phyloP scores from a whole-genome alignment of 2,329 filamentous ascomycete genomes.

The Dendryphion nanum region DNA sequence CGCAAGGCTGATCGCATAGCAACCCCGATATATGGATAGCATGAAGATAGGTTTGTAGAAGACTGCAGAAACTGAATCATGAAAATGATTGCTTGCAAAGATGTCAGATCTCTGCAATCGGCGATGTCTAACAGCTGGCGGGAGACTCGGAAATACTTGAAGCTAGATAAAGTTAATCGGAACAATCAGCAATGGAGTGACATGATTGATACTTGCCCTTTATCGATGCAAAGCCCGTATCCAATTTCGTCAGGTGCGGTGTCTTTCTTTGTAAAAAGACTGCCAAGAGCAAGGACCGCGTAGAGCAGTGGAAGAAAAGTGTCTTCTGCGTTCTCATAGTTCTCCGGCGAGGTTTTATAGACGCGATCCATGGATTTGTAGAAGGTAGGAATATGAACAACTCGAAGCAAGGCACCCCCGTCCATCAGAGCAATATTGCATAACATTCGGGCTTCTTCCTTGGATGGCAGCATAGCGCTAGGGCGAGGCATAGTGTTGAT shows the following conservation, averaged over 20 bases:
- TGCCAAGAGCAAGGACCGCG: constrained; percentile 48
- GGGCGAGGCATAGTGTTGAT: constrained; percentile 42
- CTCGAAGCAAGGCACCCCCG: constrained; percentile 63
- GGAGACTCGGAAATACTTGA: constrained; percentile 50
- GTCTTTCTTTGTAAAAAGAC: constrained; percentile 45
- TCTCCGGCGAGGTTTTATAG: constrained; percentile 63
- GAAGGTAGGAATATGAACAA: constrained; percentile 80
- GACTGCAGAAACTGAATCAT: constrained; percentile 55
- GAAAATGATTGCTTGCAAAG: constrained; percentile 52
- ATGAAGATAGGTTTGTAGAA: constrained; percentile 52
- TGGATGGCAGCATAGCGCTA: constrained; percentile 66
- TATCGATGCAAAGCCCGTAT: constrained; percentile 48
- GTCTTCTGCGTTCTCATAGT: constrained; percentile 47
- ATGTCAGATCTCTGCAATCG: constrained; percentile 50
- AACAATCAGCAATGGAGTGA: too few relatives aligned
- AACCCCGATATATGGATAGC: constrained; percentile 54
- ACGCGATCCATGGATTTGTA: constrained; percentile 73
- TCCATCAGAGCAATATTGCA: constrained; percentile 62
- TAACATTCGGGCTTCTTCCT: constrained; percentile 55
- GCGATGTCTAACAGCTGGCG: constrained; percentile 52
- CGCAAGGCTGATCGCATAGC: constrained; percentile 51
- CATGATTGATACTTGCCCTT: constrained; percentile 36
- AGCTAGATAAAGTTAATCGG: constrained; percentile 30
- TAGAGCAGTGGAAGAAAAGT: constrained; percentile 50
- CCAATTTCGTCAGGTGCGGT: constrained; percentile 35